phyloP scores from a whole-genome alignment of 2,329 filamentous ascomycete genomes.

The Nigrograna mackinnonii region DNA sequence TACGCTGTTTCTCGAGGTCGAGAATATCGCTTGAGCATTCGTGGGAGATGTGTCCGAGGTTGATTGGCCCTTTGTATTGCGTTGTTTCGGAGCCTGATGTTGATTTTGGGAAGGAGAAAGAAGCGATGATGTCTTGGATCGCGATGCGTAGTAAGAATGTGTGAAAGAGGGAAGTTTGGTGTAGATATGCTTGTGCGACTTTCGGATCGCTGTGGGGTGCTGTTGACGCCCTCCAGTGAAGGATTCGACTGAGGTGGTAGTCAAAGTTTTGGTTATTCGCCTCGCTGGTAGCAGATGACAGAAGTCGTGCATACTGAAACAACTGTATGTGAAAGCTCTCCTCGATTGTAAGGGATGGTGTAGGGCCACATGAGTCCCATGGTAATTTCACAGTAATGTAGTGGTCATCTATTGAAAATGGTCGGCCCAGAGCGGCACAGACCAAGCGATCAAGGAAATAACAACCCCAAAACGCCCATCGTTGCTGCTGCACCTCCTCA shows the following conservation, averaged over 20 bases:
- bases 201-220: background rate
- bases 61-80: too few species aligned
- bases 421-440: background rate
- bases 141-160: background rate
- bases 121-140: background rate
- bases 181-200: background rate
- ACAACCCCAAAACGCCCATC: conserved; percentile 1
- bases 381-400: background rate
- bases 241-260: background rate
- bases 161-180: conserved; percentile 1
- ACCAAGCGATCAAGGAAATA: conserved; percentile 1
- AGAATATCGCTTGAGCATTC: background rate
- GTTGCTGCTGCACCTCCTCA: background rate
- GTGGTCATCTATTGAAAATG: conserved; percentile 1
- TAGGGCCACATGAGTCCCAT: background rate
- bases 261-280: background rate
- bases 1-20: background rate
- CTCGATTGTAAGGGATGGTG: background rate
- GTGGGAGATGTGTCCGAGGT: too few species aligned
- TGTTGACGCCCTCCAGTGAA: background rate
- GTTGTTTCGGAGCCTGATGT: too few species aligned
- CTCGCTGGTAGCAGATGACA: background rate
- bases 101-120: too few species aligned
- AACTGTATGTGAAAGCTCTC: background rate
- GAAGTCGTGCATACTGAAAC: background rate